Evolutionary conservation across 257 asterid genomes (phyloP).

Genomic region (Solanum virginianum): DNA sequence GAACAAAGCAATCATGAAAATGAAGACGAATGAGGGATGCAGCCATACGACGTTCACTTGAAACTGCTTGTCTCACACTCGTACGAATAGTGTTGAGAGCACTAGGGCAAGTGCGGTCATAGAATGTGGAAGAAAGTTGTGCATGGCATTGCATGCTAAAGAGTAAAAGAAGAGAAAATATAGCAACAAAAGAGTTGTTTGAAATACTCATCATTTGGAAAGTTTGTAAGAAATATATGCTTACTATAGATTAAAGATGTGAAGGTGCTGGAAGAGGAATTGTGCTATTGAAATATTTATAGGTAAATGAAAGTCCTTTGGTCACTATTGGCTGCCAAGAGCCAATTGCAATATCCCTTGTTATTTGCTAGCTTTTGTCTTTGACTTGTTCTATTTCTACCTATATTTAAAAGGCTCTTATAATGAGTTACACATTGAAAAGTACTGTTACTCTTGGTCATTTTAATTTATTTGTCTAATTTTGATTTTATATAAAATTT

Average conservation of each 20-base stretch:
- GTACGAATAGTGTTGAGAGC: neutral
- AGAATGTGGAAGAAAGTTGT: neutral
- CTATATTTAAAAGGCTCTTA: too few species aligned
- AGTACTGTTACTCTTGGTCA: too few species aligned
- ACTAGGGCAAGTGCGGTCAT: neutral
- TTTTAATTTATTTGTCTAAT: too few species aligned
- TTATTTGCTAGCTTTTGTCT: neutral
- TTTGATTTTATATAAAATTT: too few species aligned
- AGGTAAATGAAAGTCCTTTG: neutral
- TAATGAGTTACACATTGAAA: too few species aligned
- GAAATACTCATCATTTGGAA: neutral
- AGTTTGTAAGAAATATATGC: neutral
- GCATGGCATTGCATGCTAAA: neutral
- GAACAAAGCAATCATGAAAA: neutral
- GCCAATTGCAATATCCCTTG: neutral
- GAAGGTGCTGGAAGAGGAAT: neutral
- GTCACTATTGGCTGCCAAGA: neutral
- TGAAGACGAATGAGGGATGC: neutral
- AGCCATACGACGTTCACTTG: neutral
- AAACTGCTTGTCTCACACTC: neutral
- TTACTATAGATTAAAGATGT: neutral
- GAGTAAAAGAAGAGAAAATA: neutral
- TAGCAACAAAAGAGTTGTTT: neutral
- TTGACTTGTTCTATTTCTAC: neutral
- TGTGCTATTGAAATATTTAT: neutral